phyloP scores from a whole-genome alignment of 2,329 filamentous ascomycete species.

The Corinectria fuckeliana region DNA sequence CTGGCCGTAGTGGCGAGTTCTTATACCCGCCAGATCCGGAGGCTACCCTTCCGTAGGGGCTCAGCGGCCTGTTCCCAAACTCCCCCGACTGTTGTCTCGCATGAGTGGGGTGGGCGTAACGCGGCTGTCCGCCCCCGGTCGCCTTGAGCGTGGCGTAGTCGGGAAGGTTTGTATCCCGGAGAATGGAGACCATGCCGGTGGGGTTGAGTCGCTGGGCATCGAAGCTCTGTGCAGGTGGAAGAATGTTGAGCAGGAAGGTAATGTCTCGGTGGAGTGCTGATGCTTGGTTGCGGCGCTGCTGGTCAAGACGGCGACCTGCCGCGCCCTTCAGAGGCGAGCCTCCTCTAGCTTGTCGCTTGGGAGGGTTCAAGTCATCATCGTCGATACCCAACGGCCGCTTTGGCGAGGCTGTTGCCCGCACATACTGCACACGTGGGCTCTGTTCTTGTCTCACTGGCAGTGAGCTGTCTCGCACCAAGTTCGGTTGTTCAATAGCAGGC shows the following conservation, averaged over 20 bases:
- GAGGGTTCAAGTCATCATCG: conserved; percentile 76
- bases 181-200: conserved; percentile 72
- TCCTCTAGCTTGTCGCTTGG: conserved; percentile 86
- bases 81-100: conserved; percentile 52
- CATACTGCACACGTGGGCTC: conserved; percentile 57
- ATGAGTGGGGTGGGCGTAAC: conserved; percentile 45
- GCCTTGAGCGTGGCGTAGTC: conserved; percentile 63
- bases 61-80: conserved; percentile 51
- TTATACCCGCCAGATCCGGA: conserved; percentile 54
- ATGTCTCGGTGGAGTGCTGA: conserved; percentile 76
- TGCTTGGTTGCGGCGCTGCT: conserved; percentile 70
- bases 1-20: conserved; percentile 59
- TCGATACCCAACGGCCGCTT: conserved; percentile 69
- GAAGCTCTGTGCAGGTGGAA: conserved; percentile 77
- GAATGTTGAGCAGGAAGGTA: conserved; percentile 71
- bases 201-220: conserved; percentile 73
- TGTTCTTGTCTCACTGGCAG: conserved; percentile 44
- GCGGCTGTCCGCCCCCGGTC: conserved; percentile 45
- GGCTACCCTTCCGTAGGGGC: conserved; percentile 55
- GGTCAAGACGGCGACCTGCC: conserved; percentile 82
- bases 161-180: conserved; percentile 73
- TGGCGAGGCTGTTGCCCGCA: conserved; percentile 59
- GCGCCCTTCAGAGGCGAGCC: conserved; percentile 93
- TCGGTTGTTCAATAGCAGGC: conserved; percentile 60
- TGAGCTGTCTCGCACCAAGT: conserved; percentile 55